Conservation (phyloP, 176 grass and related monocot species). For the Cenchrus americanus region DNA sequence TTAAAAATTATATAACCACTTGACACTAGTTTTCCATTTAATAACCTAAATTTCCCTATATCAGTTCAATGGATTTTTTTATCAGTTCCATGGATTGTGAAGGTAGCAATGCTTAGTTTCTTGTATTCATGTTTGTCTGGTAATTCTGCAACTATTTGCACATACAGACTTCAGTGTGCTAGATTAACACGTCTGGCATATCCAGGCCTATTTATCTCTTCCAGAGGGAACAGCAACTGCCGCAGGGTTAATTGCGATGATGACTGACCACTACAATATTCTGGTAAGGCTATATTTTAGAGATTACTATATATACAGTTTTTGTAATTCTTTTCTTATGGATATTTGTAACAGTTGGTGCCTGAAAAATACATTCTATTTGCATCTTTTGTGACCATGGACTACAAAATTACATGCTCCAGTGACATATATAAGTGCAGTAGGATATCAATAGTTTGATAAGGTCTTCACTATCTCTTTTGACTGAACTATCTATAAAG, state of each 20-base stretch:
- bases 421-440: neutral
- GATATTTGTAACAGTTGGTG: neutral
- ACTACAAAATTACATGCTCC: neutral
- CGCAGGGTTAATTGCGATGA: conserved; percentile 93
- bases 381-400: neutral
- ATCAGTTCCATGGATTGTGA: neutral
- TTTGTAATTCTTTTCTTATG: conserved; percentile 23
- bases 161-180: conserved; percentile 4
- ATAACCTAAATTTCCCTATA: conserved; percentile 6
- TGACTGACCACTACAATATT: conserved; percentile 96
- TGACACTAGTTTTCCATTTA: neutral
- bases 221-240: conserved; percentile 88
- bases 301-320: neutral
- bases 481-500: neutral
- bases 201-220: conserved; percentile 97
- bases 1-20: neutral
- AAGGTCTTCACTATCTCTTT: too few species aligned
- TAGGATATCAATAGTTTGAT: neutral
- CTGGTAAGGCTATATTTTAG: conserved; percentile 68
- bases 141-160: conserved; percentile 19
- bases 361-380: neutral
- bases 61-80: neutral
- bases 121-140: conserved; percentile 10
- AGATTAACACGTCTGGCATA: conserved; percentile 46
- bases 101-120: conserved; percentile 19